Evolutionary conservation across 805 yeast species (phyloP), one percentile per base, ranked within the genome.

Genomic region (Lipomyces kockii): DNA sequence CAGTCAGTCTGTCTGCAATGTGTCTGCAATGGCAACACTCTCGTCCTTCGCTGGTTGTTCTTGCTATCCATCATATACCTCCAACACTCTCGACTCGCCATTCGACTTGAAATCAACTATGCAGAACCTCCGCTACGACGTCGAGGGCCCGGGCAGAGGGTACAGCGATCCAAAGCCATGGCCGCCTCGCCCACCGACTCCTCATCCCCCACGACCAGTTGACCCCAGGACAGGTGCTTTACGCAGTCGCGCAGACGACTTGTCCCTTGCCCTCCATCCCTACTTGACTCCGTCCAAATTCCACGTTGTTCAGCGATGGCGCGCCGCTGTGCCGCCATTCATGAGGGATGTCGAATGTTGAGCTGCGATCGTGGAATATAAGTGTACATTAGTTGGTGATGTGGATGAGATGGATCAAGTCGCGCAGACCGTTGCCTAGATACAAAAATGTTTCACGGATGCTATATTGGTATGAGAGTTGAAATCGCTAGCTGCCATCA

Each of bases 141-240:
- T n/a, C 49, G 9, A 17, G 49, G 9, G 7, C 9, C 9, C 22
- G 9, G 25, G 49, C 49, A 17, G 49, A n/a, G 3, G 2, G 11
- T 17, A 17, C 22, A n/a, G 49, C 22, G 49, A 43, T n/a, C 49
- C 49, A 46, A 64, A 32, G 35, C 63, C 67, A 53, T 64, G 67
- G 67, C 67, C 63, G n/a, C 67, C 67, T 14, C 54, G 67, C 3
- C 67, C 67, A n/a, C 67, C 67, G 29, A 64, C 67, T 46, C 67
- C 67, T 35, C 62, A 57, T 39, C 67, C 67, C 25, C 67, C 67
- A 9, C 63, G 63, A 20, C 63, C 67, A 32, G 29, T 22, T 17
- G 56, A 53, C 17, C n/a, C 34, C 8, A 53, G 25, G 9, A 20
- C 56, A 53, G 22, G 49, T 9, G 20, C 22, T n/a, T 5, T n/a